A percentile compares a stretch with the other conserved stretches of the same genome.
phyloP scores from a whole-genome alignment of 2,329 filamentous ascomycete species.

The Penicillium italicum region DNA sequence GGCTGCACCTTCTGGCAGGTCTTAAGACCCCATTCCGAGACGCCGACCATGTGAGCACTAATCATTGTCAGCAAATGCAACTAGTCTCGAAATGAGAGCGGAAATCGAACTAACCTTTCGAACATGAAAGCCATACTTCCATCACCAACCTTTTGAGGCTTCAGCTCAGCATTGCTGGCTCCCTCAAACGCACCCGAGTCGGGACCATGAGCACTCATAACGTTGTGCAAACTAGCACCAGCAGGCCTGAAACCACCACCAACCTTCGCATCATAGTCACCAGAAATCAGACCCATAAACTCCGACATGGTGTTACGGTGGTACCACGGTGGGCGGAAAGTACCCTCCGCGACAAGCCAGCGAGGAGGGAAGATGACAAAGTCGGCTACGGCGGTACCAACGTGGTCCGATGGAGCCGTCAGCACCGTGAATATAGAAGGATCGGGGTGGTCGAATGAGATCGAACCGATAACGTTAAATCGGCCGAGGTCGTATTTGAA shows the following conservation, averaged over 20 bases:
- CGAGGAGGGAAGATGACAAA: slow-evolving; percentile 64
- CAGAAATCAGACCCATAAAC: slow-evolving; percentile 63
- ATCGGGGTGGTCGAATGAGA: slow-evolving; percentile 74
- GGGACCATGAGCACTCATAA: slow-evolving; percentile 66
- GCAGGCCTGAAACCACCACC: slow-evolving; percentile 58
- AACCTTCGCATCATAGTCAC: slow-evolving; percentile 59
- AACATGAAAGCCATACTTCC: slow-evolving; percentile 64
- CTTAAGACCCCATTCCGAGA: slow-evolving; percentile 69
- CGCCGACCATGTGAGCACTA: slow-evolving; percentile 64
- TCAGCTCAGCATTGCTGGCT: slow-evolving; percentile 52
- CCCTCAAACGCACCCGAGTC: slow-evolving; percentile 56
- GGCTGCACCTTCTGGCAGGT: slow-evolving; percentile 67
- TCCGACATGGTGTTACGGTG: slow-evolving; percentile 64
- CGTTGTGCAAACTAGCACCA: slow-evolving; percentile 63
- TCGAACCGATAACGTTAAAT: slow-evolving; percentile 70
- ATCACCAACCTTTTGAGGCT: slow-evolving; percentile 55
- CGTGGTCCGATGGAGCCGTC: slow-evolving; percentile 54
- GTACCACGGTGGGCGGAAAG: slow-evolving; percentile 61
- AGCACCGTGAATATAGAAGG: slow-evolving; percentile 72
- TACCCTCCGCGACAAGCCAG: slow-evolving; percentile 60
- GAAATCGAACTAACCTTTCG: slow-evolving; percentile 45
- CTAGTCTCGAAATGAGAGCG: not conserved
- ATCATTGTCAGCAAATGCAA: slow-evolving; percentile 30
- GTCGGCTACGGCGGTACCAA: slow-evolving; percentile 62
- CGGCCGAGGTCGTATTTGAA: slow-evolving; percentile 78